Evolutionary conservation across 2,329 filamentous ascomycete genomes (phyloP), one percentile per base, ranked within the genome.

Genomic region (Moelleriella libera): DNA sequence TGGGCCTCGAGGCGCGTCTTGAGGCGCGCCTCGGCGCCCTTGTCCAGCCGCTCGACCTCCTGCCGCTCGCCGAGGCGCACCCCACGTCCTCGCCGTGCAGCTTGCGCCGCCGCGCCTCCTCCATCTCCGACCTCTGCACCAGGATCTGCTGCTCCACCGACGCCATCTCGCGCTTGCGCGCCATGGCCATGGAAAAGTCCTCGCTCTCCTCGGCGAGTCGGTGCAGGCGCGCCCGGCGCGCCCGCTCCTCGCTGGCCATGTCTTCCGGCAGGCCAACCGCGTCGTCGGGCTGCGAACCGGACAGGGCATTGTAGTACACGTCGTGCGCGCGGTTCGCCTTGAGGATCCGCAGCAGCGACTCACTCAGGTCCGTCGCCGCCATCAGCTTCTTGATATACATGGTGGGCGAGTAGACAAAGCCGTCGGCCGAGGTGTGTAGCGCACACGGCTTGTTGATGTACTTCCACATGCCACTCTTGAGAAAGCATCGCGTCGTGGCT

Each of bases 381-480:
- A 77, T 53, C 1, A 76, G 58, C 42, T 70, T 72, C 37, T 60
- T 55, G 21, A 80, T 68, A 57, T 83, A 84, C 64, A 78, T 80
- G 4, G 80, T 77, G 0, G 80, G 75, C 0, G 80, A 84, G 60
- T 82, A 84, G 1, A 72, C 76, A 53, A 71, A 70, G 5, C 65
- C 68, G 29, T 71, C 71, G 41, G 21, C 21, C 21, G 73, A 66
- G 1, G 62, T 72, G 60, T 70, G 78, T 50, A 70, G 64, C 53
- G 80, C 78, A 55, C 71, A 76, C 0, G 74, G 65, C 50, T 76
- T 72, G 61, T 83, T 83, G 55, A 83, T 63, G 32, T 74, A 64
- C 56, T 79, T 78, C 78, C 80, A 83, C 63, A 83, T 71, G 42
- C 75, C 78, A 1, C 74, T 75, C 54, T 80, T 79, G 6, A 85